Evolutionary conservation across 148 eudicot species (phyloP).

Genomic region (Salicornia ramosissima): DNA sequence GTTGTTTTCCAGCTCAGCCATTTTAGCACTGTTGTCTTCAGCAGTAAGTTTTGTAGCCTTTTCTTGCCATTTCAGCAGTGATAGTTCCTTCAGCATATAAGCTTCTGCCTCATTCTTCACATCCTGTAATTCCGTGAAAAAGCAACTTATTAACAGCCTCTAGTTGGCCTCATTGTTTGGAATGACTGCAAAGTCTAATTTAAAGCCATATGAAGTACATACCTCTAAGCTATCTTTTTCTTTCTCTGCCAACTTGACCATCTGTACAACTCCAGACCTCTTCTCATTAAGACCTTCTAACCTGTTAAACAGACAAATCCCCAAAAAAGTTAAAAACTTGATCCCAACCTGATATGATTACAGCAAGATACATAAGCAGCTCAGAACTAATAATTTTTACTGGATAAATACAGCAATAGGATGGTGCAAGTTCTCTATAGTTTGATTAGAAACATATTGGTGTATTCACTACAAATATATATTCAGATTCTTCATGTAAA

Average conservation of each 20-base stretch:
- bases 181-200: not conserved
- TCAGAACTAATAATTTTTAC: not conserved
- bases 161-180: not conserved
- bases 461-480: not conserved
- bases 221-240: conserved; percentile 93
- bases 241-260: conserved; percentile 98
- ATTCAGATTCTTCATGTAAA: not conserved
- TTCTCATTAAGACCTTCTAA: conserved; percentile 80
- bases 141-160: not conserved
- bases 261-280: conserved; percentile 93
- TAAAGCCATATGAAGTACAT: conserved; percentile 6
- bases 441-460: not conserved
- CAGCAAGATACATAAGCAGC: conserved; percentile 5
- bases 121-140: conserved; percentile 34
- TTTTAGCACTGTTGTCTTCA: conserved; percentile 54
- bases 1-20: conserved; percentile 48
- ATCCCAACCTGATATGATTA: not conserved
- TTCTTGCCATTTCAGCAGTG: conserved; percentile 88
- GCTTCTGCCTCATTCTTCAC: conserved; percentile 96
- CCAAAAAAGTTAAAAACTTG: not conserved
- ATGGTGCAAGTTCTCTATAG: not conserved
- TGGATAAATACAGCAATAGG: not conserved
- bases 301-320: conserved; percentile 29
- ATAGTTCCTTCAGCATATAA: conserved; percentile 84
- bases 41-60: conserved; percentile 75